Evolutionary conservation across 345 rosid species (phyloP), one percentile per base, ranked within the genome.

Genomic region (Eutrema heterophyllum): DNA sequence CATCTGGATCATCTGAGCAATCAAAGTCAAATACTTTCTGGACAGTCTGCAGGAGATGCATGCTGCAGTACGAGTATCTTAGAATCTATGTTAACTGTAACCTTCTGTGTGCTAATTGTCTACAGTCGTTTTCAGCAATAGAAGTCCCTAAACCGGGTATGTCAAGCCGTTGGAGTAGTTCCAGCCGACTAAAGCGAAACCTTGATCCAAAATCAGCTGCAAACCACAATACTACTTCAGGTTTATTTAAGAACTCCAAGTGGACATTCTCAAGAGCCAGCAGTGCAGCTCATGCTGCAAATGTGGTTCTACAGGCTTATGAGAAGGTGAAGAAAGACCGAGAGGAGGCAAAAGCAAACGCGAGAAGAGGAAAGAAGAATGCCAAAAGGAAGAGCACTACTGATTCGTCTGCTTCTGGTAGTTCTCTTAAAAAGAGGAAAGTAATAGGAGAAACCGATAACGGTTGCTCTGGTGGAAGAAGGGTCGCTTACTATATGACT

Each of bases 1-100:
- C 72, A 16, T 64, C 78, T 43, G 64, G 81, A 9, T 61, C 83
- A 33, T 71, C 83, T 13, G 50, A 50, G 62, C 52, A 71, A 71
- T 52, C 73, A 43, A 84, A 85, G 48, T 59, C 76, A 4, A 67
- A 53, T 57, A 89, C 96, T 24, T 87, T 89, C 36, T 87, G 92
- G 96, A 86, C 96, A 24, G 67, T 86, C 15, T 89, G 96, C 74
- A 83, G 79, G 70, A 74, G 78, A 52, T 89, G 96, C 80, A 86
- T 79, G 84, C 78, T 76, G 61, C 96, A 86, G 52, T 87, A 86
- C 45, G 92, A 89, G 74, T 83, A 83, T 73, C 77, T 76, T 60
- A 84, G 88, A 71, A 62, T 75, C 40, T 89, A 89, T 78, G 81
- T 83, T 15, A 86, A 86, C 73, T 84, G 80, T 68, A 81, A 77